These are phyloP conservation scores for Claviceps humidiphila DNA, from an alignment of 2,329 filamentous ascomycete species.

Conservation along the genomic window DNA sequence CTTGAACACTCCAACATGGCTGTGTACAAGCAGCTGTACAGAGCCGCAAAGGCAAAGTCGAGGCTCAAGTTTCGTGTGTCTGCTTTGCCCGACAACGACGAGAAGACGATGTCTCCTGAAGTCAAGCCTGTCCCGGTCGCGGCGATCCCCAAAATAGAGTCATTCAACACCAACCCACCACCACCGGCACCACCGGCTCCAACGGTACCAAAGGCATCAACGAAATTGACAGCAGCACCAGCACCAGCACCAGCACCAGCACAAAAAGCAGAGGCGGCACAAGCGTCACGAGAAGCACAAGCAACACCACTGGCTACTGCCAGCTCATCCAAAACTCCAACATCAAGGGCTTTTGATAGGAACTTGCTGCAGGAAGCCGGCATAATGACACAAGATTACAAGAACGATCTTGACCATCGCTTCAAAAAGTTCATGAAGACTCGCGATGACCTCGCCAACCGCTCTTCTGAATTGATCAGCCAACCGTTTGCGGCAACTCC, in stretches of 20 bases:
- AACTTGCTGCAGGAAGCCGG: constrained; percentile 15
- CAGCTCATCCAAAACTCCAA: constrained; percentile 8
- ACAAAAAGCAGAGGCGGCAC: too few relatives aligned
- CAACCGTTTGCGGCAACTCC: neutral
- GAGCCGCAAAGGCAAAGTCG: constrained; percentile 93
- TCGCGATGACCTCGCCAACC: constrained; percentile 7
- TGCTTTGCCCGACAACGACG: constrained; percentile 22
- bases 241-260: too few relatives aligned
- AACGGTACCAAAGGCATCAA: too few relatives aligned
- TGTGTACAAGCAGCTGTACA: constrained; percentile 93
- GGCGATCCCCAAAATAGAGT: neutral
- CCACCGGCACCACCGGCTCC: neutral
- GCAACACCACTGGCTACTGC: constrained; percentile 3
- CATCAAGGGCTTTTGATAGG: constrained; percentile 16
- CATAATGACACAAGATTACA: constrained; percentile 11
- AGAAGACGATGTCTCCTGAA: constrained; percentile 18
- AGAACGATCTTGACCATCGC: constrained; percentile 15
- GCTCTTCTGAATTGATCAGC: constrained; percentile 3
- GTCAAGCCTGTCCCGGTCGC: constrained; percentile 25
- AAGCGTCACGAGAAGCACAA: too few relatives aligned
- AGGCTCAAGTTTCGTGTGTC: constrained; percentile 83
- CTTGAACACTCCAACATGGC: constrained; percentile 65
- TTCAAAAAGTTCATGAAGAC: constrained; percentile 15
- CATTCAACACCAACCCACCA: constrained; percentile 7
- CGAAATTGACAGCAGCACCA: too few relatives aligned